Conservation (phyloP, 441 rosid species). For the Syzygium malaccense region DNA sequence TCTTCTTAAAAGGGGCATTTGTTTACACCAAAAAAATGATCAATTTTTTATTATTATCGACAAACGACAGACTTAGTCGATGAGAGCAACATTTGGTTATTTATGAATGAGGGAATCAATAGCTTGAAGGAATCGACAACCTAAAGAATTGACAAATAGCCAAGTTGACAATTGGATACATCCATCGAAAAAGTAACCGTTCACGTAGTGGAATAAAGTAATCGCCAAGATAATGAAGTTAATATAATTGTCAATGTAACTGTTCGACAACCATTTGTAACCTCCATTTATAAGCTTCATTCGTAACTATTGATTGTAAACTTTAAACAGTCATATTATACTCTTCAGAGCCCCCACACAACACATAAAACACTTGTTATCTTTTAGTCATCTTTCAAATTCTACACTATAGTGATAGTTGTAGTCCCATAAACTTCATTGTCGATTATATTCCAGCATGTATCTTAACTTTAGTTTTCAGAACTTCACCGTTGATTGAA, state of each 20-base stretch:
- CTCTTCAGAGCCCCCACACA: background rate
- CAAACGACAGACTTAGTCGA: background rate
- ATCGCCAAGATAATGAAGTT: background rate
- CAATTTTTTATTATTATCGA: background rate
- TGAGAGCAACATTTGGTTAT: background rate
- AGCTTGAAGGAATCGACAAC: background rate
- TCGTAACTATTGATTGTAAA: background rate
- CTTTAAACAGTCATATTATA: background rate
- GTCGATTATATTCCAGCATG: too few relatives aligned
- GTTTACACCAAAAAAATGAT: background rate
- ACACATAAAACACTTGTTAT: background rate
- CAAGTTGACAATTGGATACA: background rate
- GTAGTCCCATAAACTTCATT: background rate
- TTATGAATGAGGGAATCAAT: background rate
- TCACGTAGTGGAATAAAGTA: background rate
- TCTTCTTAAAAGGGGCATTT: background rate
- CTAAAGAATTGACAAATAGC: background rate
- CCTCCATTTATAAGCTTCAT: background rate
- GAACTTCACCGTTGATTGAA: fast-evolving
- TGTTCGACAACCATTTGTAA: background rate
- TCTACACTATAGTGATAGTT: background rate
- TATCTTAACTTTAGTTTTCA: too few relatives aligned
- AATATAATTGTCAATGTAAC: background rate
- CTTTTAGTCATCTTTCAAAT: background rate
- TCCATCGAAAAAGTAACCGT: background rate